A percentile compares a stretch with the other conserved stretches of the same genome.
These are phyloP conservation scores for Silybum marianum DNA, from an alignment of 129 eudicot species.

Conservation along the genomic window DNA sequence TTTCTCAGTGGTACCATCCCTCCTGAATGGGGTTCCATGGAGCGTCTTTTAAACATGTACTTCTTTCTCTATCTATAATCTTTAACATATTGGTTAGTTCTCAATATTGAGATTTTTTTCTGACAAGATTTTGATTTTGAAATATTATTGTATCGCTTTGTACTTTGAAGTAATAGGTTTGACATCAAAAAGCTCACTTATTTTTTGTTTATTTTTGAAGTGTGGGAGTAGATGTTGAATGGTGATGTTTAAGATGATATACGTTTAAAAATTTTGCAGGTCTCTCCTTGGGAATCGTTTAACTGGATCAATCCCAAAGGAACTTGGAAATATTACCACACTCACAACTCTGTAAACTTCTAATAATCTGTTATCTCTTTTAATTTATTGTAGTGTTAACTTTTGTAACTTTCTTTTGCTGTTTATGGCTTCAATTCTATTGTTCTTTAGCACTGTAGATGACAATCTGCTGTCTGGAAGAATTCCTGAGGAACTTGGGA, in stretches of 20 bases:
- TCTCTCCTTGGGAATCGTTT: conserved; percentile 64
- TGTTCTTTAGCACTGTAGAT: conserved; percentile 49
- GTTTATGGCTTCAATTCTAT: background rate
- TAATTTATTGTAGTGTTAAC: background rate
- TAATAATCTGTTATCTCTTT: background rate
- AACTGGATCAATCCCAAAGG: conserved; percentile 64
- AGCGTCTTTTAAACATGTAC: conserved; percentile 45
- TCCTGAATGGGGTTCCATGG: conserved; percentile 65
- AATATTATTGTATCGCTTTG: conserved; percentile 18
- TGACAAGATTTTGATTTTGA: background rate
- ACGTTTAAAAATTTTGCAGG: conserved; percentile 35
- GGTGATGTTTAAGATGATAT: background rate
- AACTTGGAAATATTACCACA: conserved; percentile 62
- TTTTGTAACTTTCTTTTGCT: background rate
- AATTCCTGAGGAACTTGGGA: conserved; percentile 63
- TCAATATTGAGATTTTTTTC: background rate
- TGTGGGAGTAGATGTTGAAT: background rate
- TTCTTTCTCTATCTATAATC: background rate
- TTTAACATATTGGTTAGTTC: no score
- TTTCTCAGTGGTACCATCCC: conserved; percentile 67
- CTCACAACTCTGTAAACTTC: conserved; percentile 51
- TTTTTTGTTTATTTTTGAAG: background rate
- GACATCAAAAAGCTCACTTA: background rate
- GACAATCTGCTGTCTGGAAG: conserved; percentile 60
- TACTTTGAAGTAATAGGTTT: background rate